Conservation (phyloP, 179 eudicot genomes). For the Corrigiola litoralis region DNA sequence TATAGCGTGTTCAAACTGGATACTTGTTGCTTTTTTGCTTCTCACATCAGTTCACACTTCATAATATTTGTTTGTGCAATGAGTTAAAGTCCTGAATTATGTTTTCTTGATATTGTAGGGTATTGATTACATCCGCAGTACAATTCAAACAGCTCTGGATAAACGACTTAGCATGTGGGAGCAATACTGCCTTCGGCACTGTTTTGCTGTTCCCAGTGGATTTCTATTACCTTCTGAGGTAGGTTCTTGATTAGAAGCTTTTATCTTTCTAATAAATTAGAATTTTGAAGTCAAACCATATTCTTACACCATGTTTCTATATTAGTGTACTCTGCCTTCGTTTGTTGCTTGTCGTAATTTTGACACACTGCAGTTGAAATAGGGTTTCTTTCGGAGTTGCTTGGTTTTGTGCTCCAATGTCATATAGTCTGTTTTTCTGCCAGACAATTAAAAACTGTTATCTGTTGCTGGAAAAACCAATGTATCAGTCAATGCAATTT, state of each 20-base stretch:
- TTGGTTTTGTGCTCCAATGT: too few species aligned
- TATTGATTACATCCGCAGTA: slow-evolving; percentile 33
- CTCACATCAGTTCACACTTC: not conserved
- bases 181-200: slow-evolving; percentile 57
- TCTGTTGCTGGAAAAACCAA: too few species aligned
- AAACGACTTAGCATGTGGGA: slow-evolving; percentile 66
- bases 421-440: too few species aligned
- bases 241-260: slow-evolving; percentile 15
- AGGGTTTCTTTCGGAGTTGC: not conserved
- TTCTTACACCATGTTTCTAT: not conserved
- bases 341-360: too few species aligned
- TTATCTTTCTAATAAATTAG: not conserved
- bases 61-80: not conserved
- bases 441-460: too few species aligned
- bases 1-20: not conserved
- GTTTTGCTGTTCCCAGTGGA: slow-evolving; percentile 65
- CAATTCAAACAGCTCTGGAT: slow-evolving; percentile 52
- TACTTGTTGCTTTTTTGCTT: not conserved
- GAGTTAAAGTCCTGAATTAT: not conserved
- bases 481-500: too few species aligned
- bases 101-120: slow-evolving; percentile 45
- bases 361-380: too few species aligned
- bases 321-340: not conserved
- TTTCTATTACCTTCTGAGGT: slow-evolving; percentile 62
- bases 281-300: not conserved